These are phyloP conservation scores for Penicillium cosmopolitanum DNA, from an alignment of 495 filamentous ascomycete genomes.

Conservation along the genomic window DNA sequence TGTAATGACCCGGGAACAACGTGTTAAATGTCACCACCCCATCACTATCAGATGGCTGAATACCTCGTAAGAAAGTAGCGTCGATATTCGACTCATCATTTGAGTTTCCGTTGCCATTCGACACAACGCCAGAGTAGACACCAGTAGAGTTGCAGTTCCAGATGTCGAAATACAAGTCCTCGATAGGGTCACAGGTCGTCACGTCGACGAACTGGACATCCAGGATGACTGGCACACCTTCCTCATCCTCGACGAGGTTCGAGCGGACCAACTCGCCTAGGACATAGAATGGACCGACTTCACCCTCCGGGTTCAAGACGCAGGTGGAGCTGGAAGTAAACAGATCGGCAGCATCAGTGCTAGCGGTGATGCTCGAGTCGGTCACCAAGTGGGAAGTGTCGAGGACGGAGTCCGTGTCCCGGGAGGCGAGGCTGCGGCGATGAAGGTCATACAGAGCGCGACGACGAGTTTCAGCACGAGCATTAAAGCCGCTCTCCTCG, in stretches of 20 bases:
- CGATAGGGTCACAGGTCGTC: slow-evolving; percentile 47
- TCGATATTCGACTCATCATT: slow-evolving; percentile 30
- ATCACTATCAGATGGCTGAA: background rate
- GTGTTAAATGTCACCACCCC: slow-evolving; percentile 23
- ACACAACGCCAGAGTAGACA: slow-evolving; percentile 13
- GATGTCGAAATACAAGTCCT: slow-evolving; percentile 49
- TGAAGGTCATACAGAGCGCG: slow-evolving; percentile 10
- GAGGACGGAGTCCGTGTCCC: slow-evolving; percentile 5
- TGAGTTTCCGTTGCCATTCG: background rate
- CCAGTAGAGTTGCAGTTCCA: slow-evolving; percentile 58
- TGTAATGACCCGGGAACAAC: background rate
- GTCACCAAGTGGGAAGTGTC: slow-evolving; percentile 7
- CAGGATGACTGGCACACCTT: slow-evolving; percentile 50
- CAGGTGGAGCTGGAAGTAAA: slow-evolving; percentile 13
- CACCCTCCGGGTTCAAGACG: slow-evolving; percentile 18
- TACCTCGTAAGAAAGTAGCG: background rate
- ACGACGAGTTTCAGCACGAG: slow-evolving; percentile 22
- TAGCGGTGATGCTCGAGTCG: slow-evolving; percentile 7
- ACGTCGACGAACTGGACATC: slow-evolving; percentile 56
- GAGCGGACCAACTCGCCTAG: slow-evolving; percentile 49
- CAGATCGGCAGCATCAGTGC: background rate
- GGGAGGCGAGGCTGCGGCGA: slow-evolving; percentile 11
- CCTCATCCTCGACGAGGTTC: slow-evolving; percentile 44
- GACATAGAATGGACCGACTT: slow-evolving; percentile 20
- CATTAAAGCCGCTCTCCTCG: slow-evolving; percentile 15